Percentiles rank a stretch among this genome's conserved stretches.
phyloP scores from a whole-genome alignment of 2,329 filamentous ascomycete species.

The Diaporthe velutina region DNA sequence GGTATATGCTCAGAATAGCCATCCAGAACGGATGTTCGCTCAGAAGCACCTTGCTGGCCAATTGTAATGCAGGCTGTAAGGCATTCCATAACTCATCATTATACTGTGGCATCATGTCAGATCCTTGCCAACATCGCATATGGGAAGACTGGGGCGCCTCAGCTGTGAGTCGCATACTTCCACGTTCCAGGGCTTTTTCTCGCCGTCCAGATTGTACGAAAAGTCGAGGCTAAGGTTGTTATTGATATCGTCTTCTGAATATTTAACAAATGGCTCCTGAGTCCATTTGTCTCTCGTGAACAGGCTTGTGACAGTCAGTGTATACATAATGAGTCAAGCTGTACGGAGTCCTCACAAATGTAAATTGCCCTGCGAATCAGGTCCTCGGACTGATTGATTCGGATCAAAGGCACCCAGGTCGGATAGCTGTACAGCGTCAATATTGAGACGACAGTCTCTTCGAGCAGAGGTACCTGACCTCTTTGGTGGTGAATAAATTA shows the following conservation, averaged over 20 bases:
- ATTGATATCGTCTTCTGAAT: rapidly evolving
- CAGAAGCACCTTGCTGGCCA: not conserved
- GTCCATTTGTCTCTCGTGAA: not conserved
- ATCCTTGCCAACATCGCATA: too few relatives aligned
- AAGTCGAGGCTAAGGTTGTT: not conserved
- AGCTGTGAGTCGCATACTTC: not conserved
- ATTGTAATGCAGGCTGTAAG: not conserved
- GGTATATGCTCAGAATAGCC: not conserved
- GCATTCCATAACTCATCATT: constrained; percentile 13
- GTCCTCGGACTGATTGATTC: not conserved
- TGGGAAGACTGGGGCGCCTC: not conserved
- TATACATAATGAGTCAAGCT: not conserved
- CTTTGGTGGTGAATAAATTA: not conserved
- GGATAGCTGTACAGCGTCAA: not conserved
- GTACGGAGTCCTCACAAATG: not conserved
- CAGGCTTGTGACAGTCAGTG: not conserved
- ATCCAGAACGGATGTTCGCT: not conserved
- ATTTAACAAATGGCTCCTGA: not conserved
- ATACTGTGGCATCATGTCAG: not conserved
- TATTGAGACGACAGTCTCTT: too few relatives aligned
- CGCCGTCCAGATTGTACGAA: not conserved
- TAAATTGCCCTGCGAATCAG: not conserved
- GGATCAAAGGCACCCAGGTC: not conserved
- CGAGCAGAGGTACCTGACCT: not conserved
- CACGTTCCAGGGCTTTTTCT: not conserved